Evolutionary conservation across 768 basidiomycete species (phyloP), one percentile per base, ranked within the genome.

Genomic region (Collybia nuda): DNA sequence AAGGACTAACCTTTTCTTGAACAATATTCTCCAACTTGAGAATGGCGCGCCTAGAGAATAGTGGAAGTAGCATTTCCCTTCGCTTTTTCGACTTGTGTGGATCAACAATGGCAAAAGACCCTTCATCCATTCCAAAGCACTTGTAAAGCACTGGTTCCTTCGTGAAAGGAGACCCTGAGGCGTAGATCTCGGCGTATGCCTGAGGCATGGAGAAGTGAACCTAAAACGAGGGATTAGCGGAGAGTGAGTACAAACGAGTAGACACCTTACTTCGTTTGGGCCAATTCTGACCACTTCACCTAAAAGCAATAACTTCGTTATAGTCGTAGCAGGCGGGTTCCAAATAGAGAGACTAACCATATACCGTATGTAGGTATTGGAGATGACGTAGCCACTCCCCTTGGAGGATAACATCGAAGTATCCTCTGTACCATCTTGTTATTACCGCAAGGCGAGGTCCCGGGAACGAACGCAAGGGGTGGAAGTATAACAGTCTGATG

Each of bases 1-100:
- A 29, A 29, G 15, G 35, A 47, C 32, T 40, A 11, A 47, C 53
- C 11, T 36, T 50, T n/a, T 41, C 35, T 28, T 54, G 53, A 15
- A 54, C 39, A 36, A 54, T 50, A n/a, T 17, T 51, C 11, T 48
- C 46, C 1, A 55, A 23, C 14, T 36, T 51, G 9, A 51, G 41
- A 24, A 55, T 48, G 0, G 53, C 49, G 2, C 29, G 41, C 17
- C 50, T 36, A 17, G 54, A 55, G 40, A 55, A 55, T 17, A 51
- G 44, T 15, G 50, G 54, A 17, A 41, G 50, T 19, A 55, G 32
- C 19, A 48, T 17, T n/a, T 51, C 47, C 22, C 38, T 51, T 22
- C 50, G 32, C 18, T 44, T 24, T 44, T 48, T 51, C 5, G 54
- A 46, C 32, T 40, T 41, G n/a, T 51, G 26, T 3, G 29, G 23